Percentiles rank a stretch among this genome's conserved stretches.
Conservation (phyloP, 345 rosid species). For the Cardiospermum halicacabum region DNA sequence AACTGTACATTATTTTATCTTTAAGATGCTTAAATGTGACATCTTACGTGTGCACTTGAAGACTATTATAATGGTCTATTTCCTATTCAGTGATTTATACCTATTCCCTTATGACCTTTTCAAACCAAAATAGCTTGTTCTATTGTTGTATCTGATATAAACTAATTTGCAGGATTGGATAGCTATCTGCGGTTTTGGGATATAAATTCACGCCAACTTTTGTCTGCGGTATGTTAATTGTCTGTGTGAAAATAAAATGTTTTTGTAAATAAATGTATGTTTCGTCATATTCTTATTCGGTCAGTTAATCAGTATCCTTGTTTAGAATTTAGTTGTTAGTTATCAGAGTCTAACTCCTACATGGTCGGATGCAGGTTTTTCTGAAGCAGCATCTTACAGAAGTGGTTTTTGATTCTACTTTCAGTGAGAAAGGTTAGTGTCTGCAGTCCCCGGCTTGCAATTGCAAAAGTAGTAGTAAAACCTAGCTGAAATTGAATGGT, state of each 20-base stretch:
- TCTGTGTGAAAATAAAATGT: background rate
- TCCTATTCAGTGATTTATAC: slow-evolving; percentile 5
- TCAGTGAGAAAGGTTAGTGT: slow-evolving; percentile 51
- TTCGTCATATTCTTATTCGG: background rate
- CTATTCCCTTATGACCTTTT: background rate
- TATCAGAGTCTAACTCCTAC: slow-evolving; percentile 1
- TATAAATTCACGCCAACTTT: slow-evolving; percentile 67
- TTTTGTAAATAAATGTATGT: background rate
- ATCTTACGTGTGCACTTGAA: background rate
- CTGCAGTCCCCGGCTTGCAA: background rate
- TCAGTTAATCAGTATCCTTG: background rate
- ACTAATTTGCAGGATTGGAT: slow-evolving; percentile 61
- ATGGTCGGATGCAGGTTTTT: slow-evolving; percentile 56
- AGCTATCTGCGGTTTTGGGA: slow-evolving; percentile 90
- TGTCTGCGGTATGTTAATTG: slow-evolving; percentile 58
- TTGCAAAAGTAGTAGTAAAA: background rate
- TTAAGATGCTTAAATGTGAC: background rate
- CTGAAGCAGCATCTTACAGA: slow-evolving; percentile 86
- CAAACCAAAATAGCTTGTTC: slow-evolving; percentile 1
- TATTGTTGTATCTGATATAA: background rate
- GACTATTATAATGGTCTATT: background rate
- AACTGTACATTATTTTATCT: background rate
- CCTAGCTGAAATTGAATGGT: background rate
- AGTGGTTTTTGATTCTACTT: slow-evolving; percentile 70
- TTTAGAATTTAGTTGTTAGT: background rate